These are phyloP conservation scores for Wallacemonas sp. DNA, from an alignment of 208 protist species.

Conservation along the genomic window DNA sequence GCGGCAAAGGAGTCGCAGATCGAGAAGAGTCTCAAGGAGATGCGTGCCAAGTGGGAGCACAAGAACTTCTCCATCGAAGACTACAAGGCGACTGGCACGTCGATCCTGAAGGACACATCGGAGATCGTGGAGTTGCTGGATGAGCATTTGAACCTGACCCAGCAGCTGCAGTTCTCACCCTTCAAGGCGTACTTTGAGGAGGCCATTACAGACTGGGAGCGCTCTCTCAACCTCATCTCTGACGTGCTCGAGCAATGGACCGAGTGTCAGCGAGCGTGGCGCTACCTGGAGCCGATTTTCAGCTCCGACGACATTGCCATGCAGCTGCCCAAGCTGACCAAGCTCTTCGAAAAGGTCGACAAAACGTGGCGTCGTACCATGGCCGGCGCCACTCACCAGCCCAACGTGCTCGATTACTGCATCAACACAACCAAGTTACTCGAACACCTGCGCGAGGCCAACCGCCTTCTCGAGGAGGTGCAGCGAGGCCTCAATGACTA, in stretches of 20 bases:
- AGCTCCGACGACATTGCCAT: slow-evolving; percentile 94
- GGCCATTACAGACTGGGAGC: slow-evolving; percentile 94
- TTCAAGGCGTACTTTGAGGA: slow-evolving; percentile 96
- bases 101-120: slow-evolving; percentile 90
- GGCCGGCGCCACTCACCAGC: slow-evolving; percentile 76
- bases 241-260: slow-evolving; percentile 97
- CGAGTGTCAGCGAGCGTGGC: slow-evolving; percentile 95
- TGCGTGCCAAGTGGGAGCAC: slow-evolving; percentile 94
- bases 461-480: slow-evolving; percentile 95
- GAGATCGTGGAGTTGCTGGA: slow-evolving; percentile 94
- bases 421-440: slow-evolving; percentile 93
- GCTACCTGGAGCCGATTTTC: slow-evolving; percentile 98
- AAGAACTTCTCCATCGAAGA: slow-evolving; percentile 90
- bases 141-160: slow-evolving; percentile 96
- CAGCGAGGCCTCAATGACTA: slow-evolving; percentile 98
- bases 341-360: slow-evolving; percentile 96
- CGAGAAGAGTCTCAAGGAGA: slow-evolving; percentile 95
- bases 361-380: slow-evolving; percentile 94
- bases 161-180: slow-evolving; percentile 95
- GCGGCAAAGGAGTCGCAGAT: slow-evolving; percentile 97
- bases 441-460: slow-evolving; percentile 92
- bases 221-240: slow-evolving; percentile 89
- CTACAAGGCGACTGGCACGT: slow-evolving; percentile 94
- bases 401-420: slow-evolving; percentile 94
- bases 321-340: slow-evolving; percentile 93